Evolutionary conservation across 2,329 filamentous ascomycete species (phyloP), one percentile per base, ranked within the genome.

Genomic region (Zasmidium angulare): DNA sequence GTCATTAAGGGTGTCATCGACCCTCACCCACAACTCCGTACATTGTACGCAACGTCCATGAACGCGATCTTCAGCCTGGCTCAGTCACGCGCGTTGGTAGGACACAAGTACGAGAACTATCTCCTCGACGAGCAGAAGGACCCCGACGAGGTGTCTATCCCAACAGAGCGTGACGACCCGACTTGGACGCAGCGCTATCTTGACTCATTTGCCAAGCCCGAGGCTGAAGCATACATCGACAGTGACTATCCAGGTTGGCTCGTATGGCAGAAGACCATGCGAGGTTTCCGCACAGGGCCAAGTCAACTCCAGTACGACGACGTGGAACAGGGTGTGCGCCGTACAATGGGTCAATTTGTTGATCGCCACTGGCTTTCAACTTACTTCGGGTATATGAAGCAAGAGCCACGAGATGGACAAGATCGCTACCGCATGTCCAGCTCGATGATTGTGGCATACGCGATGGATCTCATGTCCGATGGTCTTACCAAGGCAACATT

Each of bases 221-320:
- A 87, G 29, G 88, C 91, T 0, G 87, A 96, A 63, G 96, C 96
- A 74, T 96, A 93, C 72, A 86, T 98, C 49, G 95, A 99, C 71
- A 85, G 87, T 56, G 93, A 98, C 72, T 90, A 96, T 72, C 91
- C 93, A 3, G 95, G 95, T 29, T 99, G 96, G 96, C 82, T 99
- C 19, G 92, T 96, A 0, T 99, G 95, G 95, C 89, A 89, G 54
- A 91, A 95, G 75, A 86, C 83, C 29, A 93, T 98, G 80, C 87
- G 86, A 14, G 95, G 89, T 0, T 92, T 88, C 73, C 86, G 86
- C 61, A 86, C 89, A 2, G 88, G 89, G 54, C 86, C 92, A 24
- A 79, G 78, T 72, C 75, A 87, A 75, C 70, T 96, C 79, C 75
- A 85, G 48, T 99, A 95, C 69, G 95, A 99, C 69, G 87, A 90